Percentiles rank a stretch among this genome's conserved stretches.
These are phyloP conservation scores for Pseudomassariella vexata DNA, from an alignment of 2,329 filamentous ascomycete genomes.

Conservation along the genomic window DNA sequence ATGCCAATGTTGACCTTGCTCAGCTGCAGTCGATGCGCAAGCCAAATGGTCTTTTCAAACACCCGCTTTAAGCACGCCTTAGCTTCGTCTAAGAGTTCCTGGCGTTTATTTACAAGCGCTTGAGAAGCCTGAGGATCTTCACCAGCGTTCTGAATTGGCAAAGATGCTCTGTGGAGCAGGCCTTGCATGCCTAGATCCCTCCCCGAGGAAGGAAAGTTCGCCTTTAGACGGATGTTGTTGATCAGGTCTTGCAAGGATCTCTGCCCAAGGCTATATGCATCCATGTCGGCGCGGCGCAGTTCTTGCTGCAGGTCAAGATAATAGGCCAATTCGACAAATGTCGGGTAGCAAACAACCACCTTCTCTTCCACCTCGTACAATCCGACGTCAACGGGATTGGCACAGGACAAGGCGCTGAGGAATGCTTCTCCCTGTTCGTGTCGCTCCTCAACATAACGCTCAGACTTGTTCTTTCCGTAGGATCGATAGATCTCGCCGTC, in stretches of 20 bases:
- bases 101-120: not conserved
- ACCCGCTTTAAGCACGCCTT: not conserved
- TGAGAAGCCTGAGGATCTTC: too few species aligned
- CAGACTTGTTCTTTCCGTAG: conserved; percentile 27
- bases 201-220: too few species aligned
- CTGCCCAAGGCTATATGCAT: too few species aligned
- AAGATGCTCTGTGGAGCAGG: conserved; percentile 10
- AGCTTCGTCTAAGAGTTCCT: not conserved
- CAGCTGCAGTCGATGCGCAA: conserved; percentile 1
- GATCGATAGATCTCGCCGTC: conserved; percentile 26
- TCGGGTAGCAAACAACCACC: conserved; percentile 21
- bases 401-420: conserved; percentile 21
- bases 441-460: conserved; percentile 26
- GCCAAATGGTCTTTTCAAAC: conserved; percentile 4
- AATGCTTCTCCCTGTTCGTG: conserved; percentile 27
- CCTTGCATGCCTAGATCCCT: conserved; percentile 1
- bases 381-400: conserved; percentile 19
- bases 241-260: too few species aligned
- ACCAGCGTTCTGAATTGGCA: too few species aligned
- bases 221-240: too few species aligned
- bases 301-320: conserved; percentile 25
- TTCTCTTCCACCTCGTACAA: conserved; percentile 12
- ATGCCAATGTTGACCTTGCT: too few species aligned
- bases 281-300: conserved; percentile 20
- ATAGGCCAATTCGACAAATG: conserved; percentile 12